A percentile compares a stretch with the other conserved stretches of the same genome.
Evolutionary conservation across 441 rosid species (phyloP).

Genomic region (Euphorbia celastroides): DNA sequence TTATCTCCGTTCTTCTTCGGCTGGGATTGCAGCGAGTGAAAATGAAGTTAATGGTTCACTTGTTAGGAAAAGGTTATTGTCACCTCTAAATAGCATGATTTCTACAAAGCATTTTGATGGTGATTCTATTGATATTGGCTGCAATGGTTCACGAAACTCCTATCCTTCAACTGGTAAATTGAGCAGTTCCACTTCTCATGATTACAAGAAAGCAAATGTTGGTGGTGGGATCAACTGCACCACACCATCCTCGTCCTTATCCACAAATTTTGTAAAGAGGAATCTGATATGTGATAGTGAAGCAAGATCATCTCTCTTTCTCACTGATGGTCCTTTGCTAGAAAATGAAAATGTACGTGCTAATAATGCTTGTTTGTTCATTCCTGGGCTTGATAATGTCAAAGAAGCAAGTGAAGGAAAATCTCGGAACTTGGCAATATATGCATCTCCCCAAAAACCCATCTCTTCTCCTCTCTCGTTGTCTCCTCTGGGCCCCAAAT

Average conservation of each 20-base stretch:
- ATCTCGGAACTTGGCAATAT: constrained; percentile 37
- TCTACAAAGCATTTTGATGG: constrained; percentile 53
- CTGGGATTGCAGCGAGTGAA: constrained; percentile 30
- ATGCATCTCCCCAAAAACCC: constrained; percentile 34
- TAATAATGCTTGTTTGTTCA: constrained; percentile 27
- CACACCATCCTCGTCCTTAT: constrained; percentile 36
- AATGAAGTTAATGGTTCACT: constrained; percentile 49
- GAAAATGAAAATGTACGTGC: constrained; percentile 31
- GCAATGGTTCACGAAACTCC: constrained; percentile 35
- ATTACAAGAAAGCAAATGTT: constrained; percentile 55
- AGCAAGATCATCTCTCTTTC: constrained; percentile 37
- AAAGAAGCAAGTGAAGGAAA: constrained; percentile 32
- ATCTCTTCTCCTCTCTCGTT: constrained; percentile 54
- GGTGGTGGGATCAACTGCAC: constrained; percentile 34
- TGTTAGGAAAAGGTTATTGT: constrained; percentile 66
- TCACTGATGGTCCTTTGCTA: constrained; percentile 75
- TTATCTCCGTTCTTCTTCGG: constrained; percentile 29
- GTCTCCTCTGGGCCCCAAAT: constrained; percentile 88
- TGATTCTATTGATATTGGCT: constrained; percentile 53
- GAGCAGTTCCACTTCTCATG: constrained; percentile 35
- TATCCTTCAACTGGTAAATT: constrained; percentile 25
- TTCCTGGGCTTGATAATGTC: constrained; percentile 35
- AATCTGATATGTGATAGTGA: constrained; percentile 25
- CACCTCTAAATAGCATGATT: constrained; percentile 60
- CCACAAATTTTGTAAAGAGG: constrained; percentile 46